Evolutionary conservation across 164 flowering plant genomes (phyloP).

Genomic region (Nymphaea colorata): DNA sequence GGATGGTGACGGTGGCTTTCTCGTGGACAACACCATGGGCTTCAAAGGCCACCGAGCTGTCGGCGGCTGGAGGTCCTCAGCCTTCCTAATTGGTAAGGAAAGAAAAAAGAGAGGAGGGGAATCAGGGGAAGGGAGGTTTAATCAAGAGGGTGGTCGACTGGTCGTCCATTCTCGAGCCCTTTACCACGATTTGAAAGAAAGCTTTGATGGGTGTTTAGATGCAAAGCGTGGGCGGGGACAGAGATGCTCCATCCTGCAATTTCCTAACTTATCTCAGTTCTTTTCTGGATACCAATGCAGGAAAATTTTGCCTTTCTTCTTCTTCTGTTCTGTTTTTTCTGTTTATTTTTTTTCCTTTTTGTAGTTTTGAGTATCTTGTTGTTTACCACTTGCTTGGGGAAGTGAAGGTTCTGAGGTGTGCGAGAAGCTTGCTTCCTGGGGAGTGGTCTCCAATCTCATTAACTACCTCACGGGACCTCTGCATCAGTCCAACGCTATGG

Average conservation of each 20-base stretch:
- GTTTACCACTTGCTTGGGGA: too few species aligned
- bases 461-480: conserved; percentile 39
- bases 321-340: too few species aligned
- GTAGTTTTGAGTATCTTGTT: too few species aligned
- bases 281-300: background rate
- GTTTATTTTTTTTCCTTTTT: too few species aligned
- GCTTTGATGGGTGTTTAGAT: too few species aligned
- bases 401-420: conserved; percentile 36
- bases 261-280: background rate
- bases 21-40: conserved; percentile 32
- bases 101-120: too few species aligned
- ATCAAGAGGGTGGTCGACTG: too few species aligned
- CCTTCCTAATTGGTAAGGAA: conserved; percentile 30
- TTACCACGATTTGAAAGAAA: background rate
- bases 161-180: too few species aligned
- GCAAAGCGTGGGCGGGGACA: too few species aligned
- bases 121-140: too few species aligned
- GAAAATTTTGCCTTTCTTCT: too few species aligned
- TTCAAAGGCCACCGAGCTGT: conserved; percentile 21
- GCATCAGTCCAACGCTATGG: conserved; percentile 23
- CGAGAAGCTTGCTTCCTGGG: conserved; percentile 48
- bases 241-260: too few species aligned
- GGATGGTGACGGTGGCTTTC: background rate
- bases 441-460: conserved; percentile 34
- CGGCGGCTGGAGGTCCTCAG: conserved; percentile 54